Percentiles rank a stretch among this genome's conserved stretches.
Conservation (phyloP, 495 filamentous ascomycete genomes). For the Cercophora newfieldiana region DNA sequence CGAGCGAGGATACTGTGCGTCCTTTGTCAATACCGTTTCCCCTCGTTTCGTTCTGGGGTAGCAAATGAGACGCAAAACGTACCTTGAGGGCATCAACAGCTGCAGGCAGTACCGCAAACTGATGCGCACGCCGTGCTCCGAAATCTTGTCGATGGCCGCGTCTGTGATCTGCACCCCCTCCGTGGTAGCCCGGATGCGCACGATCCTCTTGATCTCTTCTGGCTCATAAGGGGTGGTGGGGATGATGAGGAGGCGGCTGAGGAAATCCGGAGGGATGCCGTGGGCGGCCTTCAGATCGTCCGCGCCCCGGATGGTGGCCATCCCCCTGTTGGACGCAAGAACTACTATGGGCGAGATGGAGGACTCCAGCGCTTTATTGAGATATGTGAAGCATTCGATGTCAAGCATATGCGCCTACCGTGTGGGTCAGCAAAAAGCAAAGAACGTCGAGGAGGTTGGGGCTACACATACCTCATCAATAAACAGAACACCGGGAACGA, state of each 20-base stretch:
- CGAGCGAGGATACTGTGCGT: constrained; percentile 53
- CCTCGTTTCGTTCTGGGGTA: not conserved
- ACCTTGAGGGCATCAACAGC: constrained; percentile 80
- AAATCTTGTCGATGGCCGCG: constrained; percentile 78
- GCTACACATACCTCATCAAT: constrained; percentile 81
- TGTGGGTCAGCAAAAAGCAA: constrained; percentile 1
- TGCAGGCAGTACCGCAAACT: constrained; percentile 92
- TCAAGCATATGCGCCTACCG: constrained; percentile 95
- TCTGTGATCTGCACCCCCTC: constrained; percentile 81
- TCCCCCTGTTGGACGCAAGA: constrained; percentile 92
- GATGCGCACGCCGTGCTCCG: constrained; percentile 80
- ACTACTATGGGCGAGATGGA: constrained; percentile 94
- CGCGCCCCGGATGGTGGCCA: constrained; percentile 83
- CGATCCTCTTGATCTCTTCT: constrained; percentile 87
- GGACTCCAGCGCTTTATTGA: constrained; percentile 93
- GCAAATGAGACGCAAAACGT: constrained; percentile 28
- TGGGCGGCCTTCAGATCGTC: constrained; percentile 83
- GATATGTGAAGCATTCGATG: constrained; percentile 97
- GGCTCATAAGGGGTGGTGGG: constrained; percentile 83
- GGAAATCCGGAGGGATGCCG: constrained; percentile 88
- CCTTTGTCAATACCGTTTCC: constrained; percentile 17
- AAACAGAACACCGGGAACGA: constrained; percentile 95
- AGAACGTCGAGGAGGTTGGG: not conserved
- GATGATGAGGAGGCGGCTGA: constrained; percentile 90
- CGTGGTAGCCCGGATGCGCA: constrained; percentile 74